Base-by-base conservation (phyloP, 768 basidiomycete species). In the Panaeolus cyanescens region DNA sequence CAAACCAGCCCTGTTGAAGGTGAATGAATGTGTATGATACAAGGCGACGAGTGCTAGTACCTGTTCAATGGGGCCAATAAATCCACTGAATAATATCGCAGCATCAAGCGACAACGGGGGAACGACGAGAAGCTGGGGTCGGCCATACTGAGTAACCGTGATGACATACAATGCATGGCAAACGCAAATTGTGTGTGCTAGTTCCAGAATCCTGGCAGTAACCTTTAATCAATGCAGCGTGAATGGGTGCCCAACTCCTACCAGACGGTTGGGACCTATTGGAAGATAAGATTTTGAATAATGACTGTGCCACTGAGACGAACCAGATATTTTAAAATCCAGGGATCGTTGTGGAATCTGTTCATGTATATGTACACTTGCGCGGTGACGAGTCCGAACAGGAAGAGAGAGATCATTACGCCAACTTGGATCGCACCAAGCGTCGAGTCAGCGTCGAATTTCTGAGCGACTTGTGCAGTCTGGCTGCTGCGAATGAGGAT, bases 371-470 rank as follows among this genome's bases (percentile, higher is more conserved):
- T 42, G 54, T 70, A 70, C 2, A 61, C 64, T 45, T 72, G 71
- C 12, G 62, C 65, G 2, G 68, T 72, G n/a, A 62, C 61, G 10
- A 73, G 19, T 3, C 72, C 72, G 36, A 68, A 73, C 2, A 73
- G 64, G 30, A 63, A 68, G 5, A 64, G 64, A 8, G 70, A 68
- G 19, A 69, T 32, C 8, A 70, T 15, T 34, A 64, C 64, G 17
- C 72, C 72, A 58, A 72, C 65, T 54, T 68, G 64, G n/a, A 72
- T 56, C 7, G 70, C 70, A n/a, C 72, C 72, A 28, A 69, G 31
- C 5, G 64, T 65, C 15, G 60, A 25, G 55, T 59, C 55, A 13
- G 63, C 42, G 30, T 58, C 19, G 22, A 42, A 42, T 5, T 8
- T 9, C 39, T 20, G 39, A n/a, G 22, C 22, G 19, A 12, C 22